Conservation (phyloP, 2,329 filamentous ascomycete genomes). For the Fusarium nygamai region DNA sequence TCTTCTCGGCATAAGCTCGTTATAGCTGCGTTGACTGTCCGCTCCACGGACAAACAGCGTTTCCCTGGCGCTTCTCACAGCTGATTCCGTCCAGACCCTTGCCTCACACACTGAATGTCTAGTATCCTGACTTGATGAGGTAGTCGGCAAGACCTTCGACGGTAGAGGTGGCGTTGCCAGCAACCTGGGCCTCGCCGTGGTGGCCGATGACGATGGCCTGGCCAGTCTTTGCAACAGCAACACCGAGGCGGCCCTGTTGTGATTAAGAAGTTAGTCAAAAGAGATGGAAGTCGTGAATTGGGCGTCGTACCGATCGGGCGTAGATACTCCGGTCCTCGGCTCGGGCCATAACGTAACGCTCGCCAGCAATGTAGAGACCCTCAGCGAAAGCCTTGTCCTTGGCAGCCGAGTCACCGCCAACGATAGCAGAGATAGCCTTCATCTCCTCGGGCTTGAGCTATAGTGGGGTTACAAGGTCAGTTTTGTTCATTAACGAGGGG, state of each 20-base stretch:
- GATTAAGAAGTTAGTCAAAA: background rate
- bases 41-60: slow-evolving; percentile 28
- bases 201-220: slow-evolving; percentile 90
- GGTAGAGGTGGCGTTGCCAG: slow-evolving; percentile 79
- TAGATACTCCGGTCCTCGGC: slow-evolving; percentile 84
- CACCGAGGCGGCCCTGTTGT: slow-evolving; percentile 75
- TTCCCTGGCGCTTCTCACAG: slow-evolving; percentile 20
- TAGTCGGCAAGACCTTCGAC: slow-evolving; percentile 90
- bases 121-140: slow-evolving; percentile 82
- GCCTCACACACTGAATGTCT: slow-evolving; percentile 45
- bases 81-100: slow-evolving; percentile 10
- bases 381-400: slow-evolving; percentile 74
- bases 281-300: background rate
- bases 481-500: background rate
- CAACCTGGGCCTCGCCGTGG: slow-evolving; percentile 79
- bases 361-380: slow-evolving; percentile 79
- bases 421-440: slow-evolving; percentile 65
- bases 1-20: slow-evolving; percentile 38
- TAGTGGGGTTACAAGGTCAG: slow-evolving; percentile 17
- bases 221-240: slow-evolving; percentile 85
- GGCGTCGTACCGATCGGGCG: slow-evolving; percentile 77
- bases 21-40: slow-evolving; percentile 33
- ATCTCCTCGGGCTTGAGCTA: slow-evolving; percentile 63
- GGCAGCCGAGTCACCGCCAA: slow-evolving; percentile 56
- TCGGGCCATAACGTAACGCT: slow-evolving; percentile 81